Base-by-base conservation (phyloP, 73 alveolate genomes). In the Durusdinium trenchii region DNA sequence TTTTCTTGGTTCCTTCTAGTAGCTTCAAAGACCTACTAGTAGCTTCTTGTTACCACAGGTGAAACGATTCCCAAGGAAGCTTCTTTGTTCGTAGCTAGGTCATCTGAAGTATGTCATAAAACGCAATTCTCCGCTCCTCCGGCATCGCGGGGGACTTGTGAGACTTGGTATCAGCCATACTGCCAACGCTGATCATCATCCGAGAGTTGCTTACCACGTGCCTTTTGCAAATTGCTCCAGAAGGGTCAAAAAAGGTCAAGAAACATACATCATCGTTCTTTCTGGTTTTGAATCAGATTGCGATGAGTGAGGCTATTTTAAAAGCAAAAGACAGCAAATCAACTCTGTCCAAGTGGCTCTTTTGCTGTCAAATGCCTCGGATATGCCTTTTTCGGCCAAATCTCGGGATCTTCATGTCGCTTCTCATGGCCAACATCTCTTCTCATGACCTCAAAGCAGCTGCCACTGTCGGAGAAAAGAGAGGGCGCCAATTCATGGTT, bases 381-480 rank as follows among this genome's bases (percentile, higher is more conserved):
- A n/a, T n/a, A n/a, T n/a, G n/a, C n/a, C n/a, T n/a, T n/a, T n/a
- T n/a, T 1, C 1, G 4, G 71, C 69, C 91, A 20, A 81, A 67
- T 32, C 6, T 47, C 91, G 36, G 12, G 35, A n/a, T 48, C 91
- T 30, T 81, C 91, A 1, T 67, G 91, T 2, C 64, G 62, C 30
- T 20, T 20, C 4, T 48, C 91, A 50, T 81, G 64, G 10, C 91
- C 91, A 3, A 52, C 32, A 52, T 84, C 94, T 84, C 94, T 73
- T 38, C 94, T 48, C 94, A 84, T 84, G 42, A 84, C 94, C 94
- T 84, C 35, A 42, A 69, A 4, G 20, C 6, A 50, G 40, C n/a
- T 26, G 36, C 45, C 30, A 14, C 89, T 26, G 67, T 23, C 73
- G 3, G 73, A 2, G 30, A 60, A 23, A 57, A 57, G 0, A 60